Percentiles rank a stretch among this genome's conserved stretches.
phyloP scores from a whole-genome alignment of 306 rosid species.

The Dryas alaskensis region DNA sequence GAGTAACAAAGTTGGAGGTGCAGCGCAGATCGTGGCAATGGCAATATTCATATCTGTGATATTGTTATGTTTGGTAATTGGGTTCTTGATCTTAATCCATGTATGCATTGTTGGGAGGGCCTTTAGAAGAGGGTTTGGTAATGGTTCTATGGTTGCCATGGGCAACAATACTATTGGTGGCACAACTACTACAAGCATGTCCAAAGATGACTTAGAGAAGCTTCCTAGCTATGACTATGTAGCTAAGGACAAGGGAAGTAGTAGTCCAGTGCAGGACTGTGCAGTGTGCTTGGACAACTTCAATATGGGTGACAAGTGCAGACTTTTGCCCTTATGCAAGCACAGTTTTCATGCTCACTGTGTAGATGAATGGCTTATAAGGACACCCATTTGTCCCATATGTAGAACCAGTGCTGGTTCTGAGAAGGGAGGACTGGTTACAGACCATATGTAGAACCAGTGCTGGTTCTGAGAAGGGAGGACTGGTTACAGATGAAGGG shows the following conservation, averaged over 20 bases:
- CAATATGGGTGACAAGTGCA: conserved; percentile 55
- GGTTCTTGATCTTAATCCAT: conserved; percentile 42
- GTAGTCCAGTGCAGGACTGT: conserved; percentile 46
- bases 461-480: conserved; percentile 27
- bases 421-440: conserved; percentile 5
- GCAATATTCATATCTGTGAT: conserved; percentile 27
- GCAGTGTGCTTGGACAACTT: conserved; percentile 70
- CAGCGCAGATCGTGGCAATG: conserved; percentile 33
- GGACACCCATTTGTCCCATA: conserved; percentile 53
- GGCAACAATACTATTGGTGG: background rate
- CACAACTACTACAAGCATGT: conserved; percentile 37
- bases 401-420: conserved; percentile 43
- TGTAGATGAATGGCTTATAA: conserved; percentile 62
- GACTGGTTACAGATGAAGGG: background rate
- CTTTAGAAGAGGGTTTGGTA: conserved; percentile 29
- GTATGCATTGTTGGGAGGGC: conserved; percentile 36
- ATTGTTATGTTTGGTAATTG: conserved; percentile 39
- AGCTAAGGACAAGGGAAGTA: conserved; percentile 33
- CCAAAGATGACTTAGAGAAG: conserved; percentile 48
- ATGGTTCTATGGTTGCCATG: conserved; percentile 18
- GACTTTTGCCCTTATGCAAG: conserved; percentile 51
- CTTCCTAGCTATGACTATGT: conserved; percentile 60
- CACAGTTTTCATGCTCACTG: conserved; percentile 65
- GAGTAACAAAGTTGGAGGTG: conserved; percentile 4
- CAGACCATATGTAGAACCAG: conserved; percentile 44